Percentiles rank a stretch among this genome's conserved stretches.
Conservation (phyloP, 2,329 filamentous ascomycete genomes). For the Apiospora arundinis region DNA sequence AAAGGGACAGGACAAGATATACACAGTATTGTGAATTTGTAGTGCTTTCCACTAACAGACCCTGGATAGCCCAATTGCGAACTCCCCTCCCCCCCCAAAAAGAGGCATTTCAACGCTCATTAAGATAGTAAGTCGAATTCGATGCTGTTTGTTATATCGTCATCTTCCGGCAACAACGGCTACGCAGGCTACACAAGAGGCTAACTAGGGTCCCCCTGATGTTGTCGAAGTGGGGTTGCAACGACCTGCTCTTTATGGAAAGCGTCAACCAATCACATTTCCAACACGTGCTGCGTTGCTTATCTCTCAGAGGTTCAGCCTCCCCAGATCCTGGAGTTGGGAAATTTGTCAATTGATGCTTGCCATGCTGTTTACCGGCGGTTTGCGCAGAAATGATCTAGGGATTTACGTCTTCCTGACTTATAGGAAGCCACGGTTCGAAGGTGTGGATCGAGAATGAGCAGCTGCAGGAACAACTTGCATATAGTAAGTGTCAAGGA, state of each 20-base stretch:
- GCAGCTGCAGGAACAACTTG: background rate
- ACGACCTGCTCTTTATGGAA: conserved; percentile 5
- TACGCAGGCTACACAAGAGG: background rate
- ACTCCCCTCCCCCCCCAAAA: too few species aligned
- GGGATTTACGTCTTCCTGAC: background rate
- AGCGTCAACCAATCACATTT: background rate
- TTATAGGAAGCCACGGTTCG: background rate
- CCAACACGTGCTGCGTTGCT: background rate
- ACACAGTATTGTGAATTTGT: background rate
- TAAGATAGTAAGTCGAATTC: background rate
- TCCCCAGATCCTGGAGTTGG: background rate
- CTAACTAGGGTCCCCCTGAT: background rate
- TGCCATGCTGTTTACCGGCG: background rate
- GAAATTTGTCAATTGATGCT: background rate
- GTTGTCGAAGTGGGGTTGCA: background rate
- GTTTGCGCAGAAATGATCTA: background rate
- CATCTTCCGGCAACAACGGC: background rate
- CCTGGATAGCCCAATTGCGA: too few species aligned
- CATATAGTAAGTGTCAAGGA: background rate
- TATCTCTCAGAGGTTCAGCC: background rate
- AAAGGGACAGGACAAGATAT: background rate
- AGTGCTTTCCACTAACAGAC: too few species aligned
- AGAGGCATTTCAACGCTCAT: too few species aligned
- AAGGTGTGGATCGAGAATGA: background rate
- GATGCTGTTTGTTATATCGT: background rate